These are phyloP conservation scores for Aspergillus tamarii DNA, from an alignment of 2,329 filamentous ascomycete genomes.

Conservation along the genomic window DNA sequence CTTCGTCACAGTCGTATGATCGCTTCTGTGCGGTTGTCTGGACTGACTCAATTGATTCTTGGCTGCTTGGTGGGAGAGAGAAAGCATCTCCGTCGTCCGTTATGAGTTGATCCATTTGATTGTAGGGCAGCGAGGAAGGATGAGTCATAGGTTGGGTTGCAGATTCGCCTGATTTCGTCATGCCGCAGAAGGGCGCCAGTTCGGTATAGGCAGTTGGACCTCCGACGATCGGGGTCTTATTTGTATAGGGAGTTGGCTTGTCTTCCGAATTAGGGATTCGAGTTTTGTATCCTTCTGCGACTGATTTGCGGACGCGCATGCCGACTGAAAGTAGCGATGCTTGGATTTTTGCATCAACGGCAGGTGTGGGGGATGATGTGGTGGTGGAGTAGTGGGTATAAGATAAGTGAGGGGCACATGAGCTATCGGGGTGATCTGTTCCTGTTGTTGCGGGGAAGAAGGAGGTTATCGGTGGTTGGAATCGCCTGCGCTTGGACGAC, in stretches of 20 bases:
- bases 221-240: slow-evolving; percentile 12
- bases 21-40: slow-evolving; percentile 45
- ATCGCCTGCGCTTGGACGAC: slow-evolving; percentile 48
- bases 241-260: slow-evolving; percentile 15
- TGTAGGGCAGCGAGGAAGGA: slow-evolving; percentile 9
- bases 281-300: slow-evolving; percentile 93
- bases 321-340: slow-evolving; percentile 86
- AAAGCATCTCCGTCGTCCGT: slow-evolving; percentile 40
- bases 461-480: slow-evolving; percentile 47
- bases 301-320: slow-evolving; percentile 91
- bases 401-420: slow-evolving; percentile 30
- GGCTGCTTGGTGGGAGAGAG: slow-evolving; percentile 46
- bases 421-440: slow-evolving; percentile 4
- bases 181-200: slow-evolving; percentile 77
- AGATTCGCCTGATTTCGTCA: slow-evolving; percentile 72
- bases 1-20: slow-evolving; percentile 41
- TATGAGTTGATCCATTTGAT: slow-evolving; percentile 31
- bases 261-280: slow-evolving; percentile 33
- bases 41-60: slow-evolving; percentile 35
- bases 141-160: slow-evolving; percentile 1
- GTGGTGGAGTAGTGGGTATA: slow-evolving; percentile 45
- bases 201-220: slow-evolving; percentile 52
- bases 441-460: slow-evolving; percentile 37
- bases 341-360: slow-evolving; percentile 69
- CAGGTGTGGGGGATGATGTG: slow-evolving; percentile 49